phyloP scores from a whole-genome alignment of 2,329 filamentous ascomycete species.

The Trichoderma arundinaceum region DNA sequence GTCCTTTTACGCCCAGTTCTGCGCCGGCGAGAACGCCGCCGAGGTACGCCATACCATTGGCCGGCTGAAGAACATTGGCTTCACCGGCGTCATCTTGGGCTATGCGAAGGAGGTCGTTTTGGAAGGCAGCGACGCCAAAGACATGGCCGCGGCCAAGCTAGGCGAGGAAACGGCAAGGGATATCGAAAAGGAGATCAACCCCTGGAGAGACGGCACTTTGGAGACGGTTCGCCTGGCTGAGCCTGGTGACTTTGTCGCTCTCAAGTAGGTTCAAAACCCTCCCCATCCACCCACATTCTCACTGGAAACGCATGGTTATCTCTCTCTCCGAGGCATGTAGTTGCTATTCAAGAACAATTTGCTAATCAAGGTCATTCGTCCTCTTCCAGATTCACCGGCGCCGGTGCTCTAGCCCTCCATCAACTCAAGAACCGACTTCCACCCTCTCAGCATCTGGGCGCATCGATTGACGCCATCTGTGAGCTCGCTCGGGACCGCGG shows the following conservation, averaged over 20 bases:
- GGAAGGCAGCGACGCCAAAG: constrained; percentile 57
- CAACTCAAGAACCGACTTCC: constrained; percentile 67
- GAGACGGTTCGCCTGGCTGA: constrained; percentile 73
- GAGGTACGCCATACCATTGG: constrained; percentile 72
- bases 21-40: constrained; percentile 73
- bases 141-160: constrained; percentile 52
- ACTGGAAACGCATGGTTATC: too few relatives aligned
- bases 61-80: constrained; percentile 74
- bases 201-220: constrained; percentile 76
- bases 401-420: constrained; percentile 73
- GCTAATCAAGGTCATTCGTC: not conserved
- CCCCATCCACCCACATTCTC: too few relatives aligned
- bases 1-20: constrained; percentile 92
- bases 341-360: not conserved
- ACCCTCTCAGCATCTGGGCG: constrained; percentile 67
- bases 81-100: constrained; percentile 80
- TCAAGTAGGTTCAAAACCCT: constrained; percentile 56
- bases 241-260: constrained; percentile 66
- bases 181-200: constrained; percentile 65
- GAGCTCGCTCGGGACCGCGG: constrained; percentile 70
- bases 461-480: constrained; percentile 77
- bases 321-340: not conserved
- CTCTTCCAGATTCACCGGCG: constrained; percentile 71
- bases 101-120: constrained; percentile 84
- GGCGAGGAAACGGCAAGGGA: constrained; percentile 55